Evolutionary conservation across 345 rosid species (phyloP).

Genomic region (Luvunga scandens): DNA sequence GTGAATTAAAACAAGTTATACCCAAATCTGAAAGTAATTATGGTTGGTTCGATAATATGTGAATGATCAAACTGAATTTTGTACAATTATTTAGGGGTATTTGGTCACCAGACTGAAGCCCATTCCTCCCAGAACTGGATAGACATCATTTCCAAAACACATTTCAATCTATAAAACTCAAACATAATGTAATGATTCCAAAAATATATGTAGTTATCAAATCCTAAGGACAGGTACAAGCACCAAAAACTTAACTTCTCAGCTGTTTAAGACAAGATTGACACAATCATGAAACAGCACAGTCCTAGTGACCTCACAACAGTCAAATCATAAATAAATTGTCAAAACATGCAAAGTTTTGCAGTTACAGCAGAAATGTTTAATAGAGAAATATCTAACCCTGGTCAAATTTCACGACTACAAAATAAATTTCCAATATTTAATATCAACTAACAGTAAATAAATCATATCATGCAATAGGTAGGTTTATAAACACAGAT

Average conservation of each 20-base stretch:
- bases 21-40: neutral
- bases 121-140: neutral
- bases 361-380: neutral
- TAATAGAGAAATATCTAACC: neutral
- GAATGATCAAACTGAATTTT: neutral
- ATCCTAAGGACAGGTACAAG: neutral
- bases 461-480: neutral
- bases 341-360: neutral
- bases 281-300: neutral
- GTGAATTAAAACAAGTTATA: neutral
- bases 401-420: neutral
- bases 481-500: neutral
- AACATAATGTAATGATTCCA: neutral
- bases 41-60: neutral
- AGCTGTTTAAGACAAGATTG: neutral
- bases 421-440: neutral
- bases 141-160: neutral
- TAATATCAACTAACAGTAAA: neutral
- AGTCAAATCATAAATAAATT: constrained; percentile 1
- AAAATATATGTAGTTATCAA: neutral
- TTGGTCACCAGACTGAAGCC: neutral
- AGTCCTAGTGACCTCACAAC: neutral
- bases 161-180: neutral
- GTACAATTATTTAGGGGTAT: neutral
- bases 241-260: neutral